Base-by-base conservation (phyloP, 768 basidiomycete species). In the Suillus cothurnatus region DNA sequence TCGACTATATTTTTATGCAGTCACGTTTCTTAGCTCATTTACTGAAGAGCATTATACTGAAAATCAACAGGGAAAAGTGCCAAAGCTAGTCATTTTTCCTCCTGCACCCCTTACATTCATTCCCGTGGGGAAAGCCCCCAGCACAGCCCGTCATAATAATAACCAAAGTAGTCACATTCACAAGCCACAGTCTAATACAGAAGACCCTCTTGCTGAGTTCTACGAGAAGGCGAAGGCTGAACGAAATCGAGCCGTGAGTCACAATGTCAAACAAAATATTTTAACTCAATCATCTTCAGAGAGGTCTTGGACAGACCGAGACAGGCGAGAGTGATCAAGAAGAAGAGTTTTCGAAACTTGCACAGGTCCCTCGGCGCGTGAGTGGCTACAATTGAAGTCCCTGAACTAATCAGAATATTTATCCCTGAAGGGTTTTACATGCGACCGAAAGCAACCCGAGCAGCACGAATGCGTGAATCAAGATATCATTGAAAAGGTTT, bases 401-500 rank as follows among this genome's bases (percentile, higher is more conserved):
- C 12, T 41, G 58, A 31, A 28, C 19, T 41, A 28, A 41, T 11
- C n/a, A n/a, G 31, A 50, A 8, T 39, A 21, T 49, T 45, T 17
- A 4, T 55, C 41, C 31, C 26, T 36, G 23, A 28, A 92, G 89
- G 86, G 86, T n/a, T 93, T 86, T 76, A 77, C 85, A 17, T 91
- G 89, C 71, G 90, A 93, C 67, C 76, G 77, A 19, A 84, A 83
- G 68, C 78, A 79, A 32, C 70, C 65, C 1, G 74, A 71, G 53
- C 55, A 71, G 64, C 69, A 66, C 1, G 71, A 71, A 5, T 87
- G 86, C 64, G 79, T 80, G 4, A 94, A 94, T 71, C 88, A 93
- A 72, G 85, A 89, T 69, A 84, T 94, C 56, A 82, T 92, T 38
- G 88, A 89, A 71, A 92, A 91, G 82, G 92, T 87, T 67, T 31